Evolutionary conservation across 768 basidiomycete genomes (phyloP).

Genomic region (Russula sp.): DNA sequence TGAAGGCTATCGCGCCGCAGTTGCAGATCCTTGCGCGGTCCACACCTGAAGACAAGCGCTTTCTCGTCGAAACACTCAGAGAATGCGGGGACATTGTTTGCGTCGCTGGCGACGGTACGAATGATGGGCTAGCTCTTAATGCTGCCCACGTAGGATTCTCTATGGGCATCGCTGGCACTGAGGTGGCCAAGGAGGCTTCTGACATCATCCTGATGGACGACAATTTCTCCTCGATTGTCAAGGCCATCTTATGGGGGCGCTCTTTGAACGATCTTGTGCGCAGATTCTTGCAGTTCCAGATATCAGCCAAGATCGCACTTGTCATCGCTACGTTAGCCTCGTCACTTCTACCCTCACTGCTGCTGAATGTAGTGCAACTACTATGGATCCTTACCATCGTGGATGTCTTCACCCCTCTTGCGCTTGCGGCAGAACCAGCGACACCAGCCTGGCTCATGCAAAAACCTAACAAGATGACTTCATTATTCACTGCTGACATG

Average conservation of each 20-base stretch:
- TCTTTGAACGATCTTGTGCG: too few relatives aligned
- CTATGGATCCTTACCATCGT: too few relatives aligned
- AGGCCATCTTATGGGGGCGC: too few relatives aligned
- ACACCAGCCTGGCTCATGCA: too few relatives aligned
- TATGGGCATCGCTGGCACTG: slow-evolving; percentile 94
- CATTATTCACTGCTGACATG: not conserved
- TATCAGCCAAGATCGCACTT: too few relatives aligned
- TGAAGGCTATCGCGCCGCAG: slow-evolving; percentile 81
- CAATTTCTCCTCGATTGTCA: slow-evolving; percentile 54
- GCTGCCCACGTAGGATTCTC: slow-evolving; percentile 95
- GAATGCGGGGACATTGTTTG: slow-evolving; percentile 84
- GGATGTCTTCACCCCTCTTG: too few relatives aligned
- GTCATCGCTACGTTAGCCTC: too few relatives aligned
- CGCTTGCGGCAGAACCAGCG: too few relatives aligned
- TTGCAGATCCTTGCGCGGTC: slow-evolving; percentile 96
- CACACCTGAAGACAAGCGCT: slow-evolving; percentile 93
- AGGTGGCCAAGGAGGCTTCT: slow-evolving; percentile 97
- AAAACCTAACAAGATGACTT: too few relatives aligned
- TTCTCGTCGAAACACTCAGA: slow-evolving; percentile 84
- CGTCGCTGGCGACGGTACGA: slow-evolving; percentile 97
- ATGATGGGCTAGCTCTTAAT: slow-evolving; percentile 95
- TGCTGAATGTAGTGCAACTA: too few relatives aligned
- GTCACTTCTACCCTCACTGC: too few relatives aligned
- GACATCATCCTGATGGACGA: slow-evolving; percentile 99
- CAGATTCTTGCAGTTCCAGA: too few relatives aligned